These are phyloP conservation scores for Nakazawaea peltata DNA, from an alignment of 805 yeast genomes.

Conservation along the genomic window DNA sequence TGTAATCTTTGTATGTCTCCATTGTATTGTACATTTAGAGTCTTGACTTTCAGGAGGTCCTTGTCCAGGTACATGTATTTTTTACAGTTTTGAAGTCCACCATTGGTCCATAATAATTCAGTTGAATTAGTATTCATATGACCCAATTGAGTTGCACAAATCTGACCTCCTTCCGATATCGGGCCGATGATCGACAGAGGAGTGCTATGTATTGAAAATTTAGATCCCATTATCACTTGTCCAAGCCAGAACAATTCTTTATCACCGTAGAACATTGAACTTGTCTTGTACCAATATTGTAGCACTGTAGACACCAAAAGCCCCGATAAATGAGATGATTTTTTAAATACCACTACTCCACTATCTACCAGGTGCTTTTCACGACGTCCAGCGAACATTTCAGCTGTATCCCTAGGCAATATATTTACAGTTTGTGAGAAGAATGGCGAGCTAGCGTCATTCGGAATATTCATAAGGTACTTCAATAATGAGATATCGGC, in stretches of 20 bases:
- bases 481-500: conserved; percentile 30
- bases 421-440: conserved; percentile 23
- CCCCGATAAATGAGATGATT: conserved; percentile 39
- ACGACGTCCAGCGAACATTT: conserved; percentile 26
- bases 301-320: conserved; percentile 32
- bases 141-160: conserved; percentile 22
- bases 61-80: conserved; percentile 1
- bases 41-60: background rate
- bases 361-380: conserved; percentile 41
- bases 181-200: conserved; percentile 16
- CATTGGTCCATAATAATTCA: conserved; percentile 23
- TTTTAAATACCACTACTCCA: conserved; percentile 41
- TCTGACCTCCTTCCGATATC: conserved; percentile 4
- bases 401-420: conserved; percentile 35
- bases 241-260: conserved; percentile 76
- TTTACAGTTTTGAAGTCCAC: conserved; percentile 22
- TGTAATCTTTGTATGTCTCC: background rate
- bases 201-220: conserved; percentile 20
- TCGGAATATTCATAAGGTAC: conserved; percentile 11
- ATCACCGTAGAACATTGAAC: conserved; percentile 63
- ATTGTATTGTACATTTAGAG: background rate
- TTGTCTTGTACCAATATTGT: conserved; percentile 33
- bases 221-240: conserved; percentile 47
- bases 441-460: background rate
- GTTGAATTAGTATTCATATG: conserved; percentile 15